These are phyloP conservation scores for Cyphellophora europaea DNA, from an alignment of 2,329 filamentous ascomycete genomes.

Conservation along the genomic window DNA sequence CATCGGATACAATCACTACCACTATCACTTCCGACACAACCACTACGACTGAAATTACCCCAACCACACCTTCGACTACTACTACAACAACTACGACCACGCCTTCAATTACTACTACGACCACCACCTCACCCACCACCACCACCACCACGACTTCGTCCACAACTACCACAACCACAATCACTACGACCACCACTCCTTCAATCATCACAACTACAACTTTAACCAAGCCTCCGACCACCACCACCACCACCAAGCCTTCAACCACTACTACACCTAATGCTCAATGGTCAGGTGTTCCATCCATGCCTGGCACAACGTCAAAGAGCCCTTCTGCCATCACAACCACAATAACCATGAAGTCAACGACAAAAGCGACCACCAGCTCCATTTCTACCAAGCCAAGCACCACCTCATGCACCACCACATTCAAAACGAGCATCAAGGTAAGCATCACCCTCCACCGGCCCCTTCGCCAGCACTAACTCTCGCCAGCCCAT, in stretches of 20 bases:
- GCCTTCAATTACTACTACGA: neutral
- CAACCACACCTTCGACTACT: neutral
- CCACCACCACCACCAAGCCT: neutral
- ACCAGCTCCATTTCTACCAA: neutral
- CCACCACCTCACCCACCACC: too few species aligned
- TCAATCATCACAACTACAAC: neutral
- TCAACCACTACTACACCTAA: neutral
- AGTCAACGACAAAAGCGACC: neutral
- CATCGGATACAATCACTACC: conserved; percentile 36
- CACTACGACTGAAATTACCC: conserved; percentile 17
- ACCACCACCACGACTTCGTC: neutral
- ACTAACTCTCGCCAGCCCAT: too few species aligned
- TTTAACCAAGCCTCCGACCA: neutral
- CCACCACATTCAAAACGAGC: neutral
- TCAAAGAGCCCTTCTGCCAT: too few species aligned
- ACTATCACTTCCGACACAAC: conserved; percentile 25
- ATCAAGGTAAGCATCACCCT: too few species aligned
- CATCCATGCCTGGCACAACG: too few species aligned
- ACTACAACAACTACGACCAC: conserved; percentile 1
- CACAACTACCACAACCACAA: conserved; percentile 1
- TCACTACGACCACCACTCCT: neutral
- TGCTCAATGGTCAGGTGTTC: too few species aligned
- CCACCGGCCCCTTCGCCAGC: too few species aligned
- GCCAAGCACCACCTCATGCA: neutral
- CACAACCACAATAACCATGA: neutral